These are phyloP conservation scores for Platanthera guangdongensis DNA, from an alignment of 106 monocot genomes.

Conservation along the genomic window DNA sequence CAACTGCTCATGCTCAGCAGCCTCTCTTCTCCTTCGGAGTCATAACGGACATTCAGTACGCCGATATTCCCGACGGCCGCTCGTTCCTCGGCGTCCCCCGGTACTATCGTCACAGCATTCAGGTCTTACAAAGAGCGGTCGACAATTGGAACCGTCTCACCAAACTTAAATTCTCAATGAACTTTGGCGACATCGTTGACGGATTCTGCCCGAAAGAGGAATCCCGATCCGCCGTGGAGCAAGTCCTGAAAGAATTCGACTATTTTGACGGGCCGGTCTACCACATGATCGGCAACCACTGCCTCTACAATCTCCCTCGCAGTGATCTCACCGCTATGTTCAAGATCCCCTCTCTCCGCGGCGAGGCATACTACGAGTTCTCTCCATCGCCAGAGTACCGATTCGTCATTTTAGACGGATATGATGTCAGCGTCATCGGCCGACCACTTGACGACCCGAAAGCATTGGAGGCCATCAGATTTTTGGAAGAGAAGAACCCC, in stretches of 20 bases:
- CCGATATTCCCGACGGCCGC: conserved; percentile 43
- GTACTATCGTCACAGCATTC: conserved; percentile 43
- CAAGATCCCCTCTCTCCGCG: conserved; percentile 43
- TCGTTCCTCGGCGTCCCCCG: conserved; percentile 40
- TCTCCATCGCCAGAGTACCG: conserved; percentile 54
- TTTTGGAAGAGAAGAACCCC: conserved; percentile 67
- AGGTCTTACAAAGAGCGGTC: conserved; percentile 33
- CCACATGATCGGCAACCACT: conserved; percentile 93
- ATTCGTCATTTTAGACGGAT: conserved; percentile 61
- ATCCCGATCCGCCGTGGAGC: conserved; percentile 35
- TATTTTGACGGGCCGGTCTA: conserved; percentile 55
- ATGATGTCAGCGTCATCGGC: conserved; percentile 69
- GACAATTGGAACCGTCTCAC: conserved; percentile 24
- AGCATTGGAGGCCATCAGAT: conserved; percentile 27
- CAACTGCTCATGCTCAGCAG: conserved; percentile 5
- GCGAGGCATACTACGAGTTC: conserved; percentile 73
- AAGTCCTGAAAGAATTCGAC: conserved; percentile 56
- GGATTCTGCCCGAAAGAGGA: conserved; percentile 67
- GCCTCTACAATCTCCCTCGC: conserved; percentile 87
- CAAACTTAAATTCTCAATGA: conserved; percentile 28
- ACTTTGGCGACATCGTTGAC: conserved; percentile 71
- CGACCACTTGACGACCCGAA: conserved; percentile 67
- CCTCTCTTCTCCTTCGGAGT: conserved; percentile 45
- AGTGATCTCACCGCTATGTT: conserved; percentile 34
- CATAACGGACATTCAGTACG: conserved; percentile 40